Conservation (phyloP, 1,284 basidiomycete species). For the Sanghuangporus baumii region DNA sequence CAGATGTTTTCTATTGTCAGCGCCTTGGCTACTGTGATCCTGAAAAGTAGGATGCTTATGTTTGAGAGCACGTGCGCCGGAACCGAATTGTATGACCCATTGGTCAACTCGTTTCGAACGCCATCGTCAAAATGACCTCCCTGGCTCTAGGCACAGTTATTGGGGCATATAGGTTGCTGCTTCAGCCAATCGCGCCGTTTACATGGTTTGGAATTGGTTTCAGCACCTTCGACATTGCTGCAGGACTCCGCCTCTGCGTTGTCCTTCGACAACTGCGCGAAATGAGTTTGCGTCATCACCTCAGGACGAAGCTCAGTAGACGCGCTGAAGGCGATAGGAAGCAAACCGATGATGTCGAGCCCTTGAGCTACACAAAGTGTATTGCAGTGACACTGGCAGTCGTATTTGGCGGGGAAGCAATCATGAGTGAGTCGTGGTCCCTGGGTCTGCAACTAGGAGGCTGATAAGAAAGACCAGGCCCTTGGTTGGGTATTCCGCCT, state of each 20-base stretch:
- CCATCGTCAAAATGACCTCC: slow-evolving; percentile 4
- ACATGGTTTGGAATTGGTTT: slow-evolving; percentile 58
- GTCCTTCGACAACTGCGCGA: slow-evolving; percentile 63
- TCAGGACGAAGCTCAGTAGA: slow-evolving; percentile 24
- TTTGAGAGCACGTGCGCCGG: background rate
- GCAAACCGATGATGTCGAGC: slow-evolving; percentile 32
- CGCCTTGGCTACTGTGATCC: background rate
- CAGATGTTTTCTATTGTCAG: background rate
- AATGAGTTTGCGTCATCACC: slow-evolving; percentile 37
- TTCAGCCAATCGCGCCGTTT: slow-evolving; percentile 62
- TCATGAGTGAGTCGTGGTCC: slow-evolving; percentile 40
- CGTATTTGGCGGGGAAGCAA: slow-evolving; percentile 69
- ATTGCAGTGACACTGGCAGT: slow-evolving; percentile 53
- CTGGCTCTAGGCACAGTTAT: slow-evolving; percentile 38
- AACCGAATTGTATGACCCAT: background rate
- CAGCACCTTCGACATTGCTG: slow-evolving; percentile 59
- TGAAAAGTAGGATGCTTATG: background rate
- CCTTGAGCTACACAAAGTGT: slow-evolving; percentile 52
- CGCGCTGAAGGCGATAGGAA: background rate
- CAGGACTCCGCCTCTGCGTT: slow-evolving; percentile 60
- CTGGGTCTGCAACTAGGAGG: slow-evolving; percentile 8
- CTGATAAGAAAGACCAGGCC: slow-evolving; percentile 35
- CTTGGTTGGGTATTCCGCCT: slow-evolving; percentile 55
- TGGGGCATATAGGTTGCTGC: slow-evolving; percentile 44
- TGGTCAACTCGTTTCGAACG: background rate